Evolutionary conservation across 768 basidiomycete species (phyloP), one percentile per base, ranked within the genome.

Genomic region (Lentinula detonsa): DNA sequence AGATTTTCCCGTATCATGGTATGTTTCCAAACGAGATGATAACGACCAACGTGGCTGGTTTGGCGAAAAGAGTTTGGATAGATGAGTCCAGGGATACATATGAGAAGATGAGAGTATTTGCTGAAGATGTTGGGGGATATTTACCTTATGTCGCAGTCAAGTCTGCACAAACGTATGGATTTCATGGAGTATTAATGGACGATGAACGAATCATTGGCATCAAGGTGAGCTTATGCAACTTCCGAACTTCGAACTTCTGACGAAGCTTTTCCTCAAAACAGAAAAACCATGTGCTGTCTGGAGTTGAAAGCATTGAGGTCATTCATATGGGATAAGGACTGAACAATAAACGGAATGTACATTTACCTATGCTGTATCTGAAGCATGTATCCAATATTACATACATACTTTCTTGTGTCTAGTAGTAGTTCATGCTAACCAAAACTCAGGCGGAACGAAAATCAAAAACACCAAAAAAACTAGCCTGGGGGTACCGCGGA

Each of bases 401-500:
- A 28, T 3, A 28, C 2, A 28, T 28, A 28, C 28, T 28, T 28
- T 28, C 28, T 28, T 39, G 37, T 39, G 13, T 39, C 37, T 39
- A 13, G 21, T 21, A 21, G 21, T 21, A 21, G 7, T 39, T 39
- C 7, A 8, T 39, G 37, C 1, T 2, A 3, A 5, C 5, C 5
- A 39, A 39, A 8, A 4, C 5, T 39, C 5, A 39, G 37, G 37
- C 13, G 37, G 13, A 8, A 39, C 7, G 13, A 39, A 39, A 39
- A 39, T 6, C 2, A 43, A n/a, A 43, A 46, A 46, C 6, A 9
- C n/a, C 8, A 10, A 2, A 4, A 4, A 46, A 46, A 3, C 37
- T 6, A 4, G 7, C 0, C 3, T 65, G 64, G 64, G 64, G 64
- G 60, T 64, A 63, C 64, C 62, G 64, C 64, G 66, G 66, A 66